A percentile compares a stretch with the other conserved stretches of the same genome.
Evolutionary conservation across 768 basidiomycete genomes (phyloP).

Genomic region (Neoboletus subvelutipes): DNA sequence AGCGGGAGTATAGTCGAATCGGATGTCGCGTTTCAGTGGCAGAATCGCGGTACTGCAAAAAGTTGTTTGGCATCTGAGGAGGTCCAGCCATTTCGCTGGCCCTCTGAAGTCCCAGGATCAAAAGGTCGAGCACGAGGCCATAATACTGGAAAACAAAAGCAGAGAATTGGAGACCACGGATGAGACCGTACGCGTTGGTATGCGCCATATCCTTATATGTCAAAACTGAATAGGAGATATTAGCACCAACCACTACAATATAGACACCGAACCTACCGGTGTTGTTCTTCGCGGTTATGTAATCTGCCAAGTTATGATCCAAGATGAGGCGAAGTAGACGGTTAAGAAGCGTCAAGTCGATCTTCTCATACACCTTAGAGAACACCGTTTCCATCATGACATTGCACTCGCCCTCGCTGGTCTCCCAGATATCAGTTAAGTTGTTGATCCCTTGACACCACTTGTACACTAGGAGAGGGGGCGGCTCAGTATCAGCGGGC

Average conservation of each 20-base stretch:
- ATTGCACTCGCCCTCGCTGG: conserved; percentile 94
- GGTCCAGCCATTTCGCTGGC: conserved; percentile 99
- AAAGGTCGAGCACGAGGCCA: conserved; percentile 90
- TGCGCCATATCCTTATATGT: conserved; percentile 99
- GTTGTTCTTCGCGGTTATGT: conserved; percentile 99
- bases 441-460: conserved; percentile 99
- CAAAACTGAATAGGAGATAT: conserved; percentile 43
- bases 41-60: conserved; percentile 94
- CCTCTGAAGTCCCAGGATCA: conserved; percentile 95
- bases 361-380: conserved; percentile 98
- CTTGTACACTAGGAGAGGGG: conserved; percentile 96
- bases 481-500: conserved; percentile 95
- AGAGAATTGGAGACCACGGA: conserved; percentile 97
- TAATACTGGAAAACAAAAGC: conserved; percentile 99
- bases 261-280: conserved; percentile 46
- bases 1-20: conserved; percentile 96
- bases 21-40: conserved; percentile 95
- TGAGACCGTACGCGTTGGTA: conserved; percentile 95
- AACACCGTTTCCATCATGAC: conserved; percentile 99
- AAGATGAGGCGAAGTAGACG: conserved; percentile 93
- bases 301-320: conserved; percentile 98
- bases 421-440: conserved; percentile 97
- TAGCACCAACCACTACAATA: neutral
- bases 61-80: conserved; percentile 96
- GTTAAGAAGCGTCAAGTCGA: conserved; percentile 94